Percentiles rank a stretch among this genome's conserved stretches.
Conservation (phyloP, 179 eudicot species). For the Actinidia arguta region DNA sequence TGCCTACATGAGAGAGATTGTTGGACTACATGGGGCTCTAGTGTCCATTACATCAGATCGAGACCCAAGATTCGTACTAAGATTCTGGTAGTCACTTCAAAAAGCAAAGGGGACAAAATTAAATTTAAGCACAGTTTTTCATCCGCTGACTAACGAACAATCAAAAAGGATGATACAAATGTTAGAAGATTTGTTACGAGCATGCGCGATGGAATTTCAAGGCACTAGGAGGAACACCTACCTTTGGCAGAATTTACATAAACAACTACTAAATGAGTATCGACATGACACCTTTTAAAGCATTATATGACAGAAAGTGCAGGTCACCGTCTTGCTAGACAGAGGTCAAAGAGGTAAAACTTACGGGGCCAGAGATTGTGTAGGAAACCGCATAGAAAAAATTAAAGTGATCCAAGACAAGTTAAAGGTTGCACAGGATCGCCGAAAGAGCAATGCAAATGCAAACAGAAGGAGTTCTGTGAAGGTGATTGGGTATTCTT, state of each 20-base stretch:
- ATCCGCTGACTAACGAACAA: too few species aligned
- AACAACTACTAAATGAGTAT: neutral
- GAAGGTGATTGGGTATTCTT: neutral
- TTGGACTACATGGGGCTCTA: too few species aligned
- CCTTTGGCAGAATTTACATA: too few species aligned
- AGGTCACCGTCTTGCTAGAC: neutral
- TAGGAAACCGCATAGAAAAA: neutral
- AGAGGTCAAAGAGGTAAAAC: neutral
- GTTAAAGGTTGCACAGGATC: neutral
- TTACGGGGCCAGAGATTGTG: neutral
- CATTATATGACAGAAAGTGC: neutral
- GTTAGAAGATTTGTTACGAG: too few species aligned
- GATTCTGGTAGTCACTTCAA: too few species aligned
- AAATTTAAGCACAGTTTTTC: too few species aligned
- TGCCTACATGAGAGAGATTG: neutral
- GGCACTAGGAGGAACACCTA: neutral
- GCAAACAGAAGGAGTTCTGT: neutral
- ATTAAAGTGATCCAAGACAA: too few species aligned
- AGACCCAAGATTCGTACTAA: too few species aligned
- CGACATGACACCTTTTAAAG: neutral
- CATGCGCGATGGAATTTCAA: neutral
- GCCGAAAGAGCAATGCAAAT: neutral
- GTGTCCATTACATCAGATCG: too few species aligned
- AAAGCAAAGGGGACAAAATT: too few species aligned
- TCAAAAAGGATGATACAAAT: neutral